phyloP scores from a whole-genome alignment of 108 stramenopile species.

The Epipyxis sp. region DNA sequence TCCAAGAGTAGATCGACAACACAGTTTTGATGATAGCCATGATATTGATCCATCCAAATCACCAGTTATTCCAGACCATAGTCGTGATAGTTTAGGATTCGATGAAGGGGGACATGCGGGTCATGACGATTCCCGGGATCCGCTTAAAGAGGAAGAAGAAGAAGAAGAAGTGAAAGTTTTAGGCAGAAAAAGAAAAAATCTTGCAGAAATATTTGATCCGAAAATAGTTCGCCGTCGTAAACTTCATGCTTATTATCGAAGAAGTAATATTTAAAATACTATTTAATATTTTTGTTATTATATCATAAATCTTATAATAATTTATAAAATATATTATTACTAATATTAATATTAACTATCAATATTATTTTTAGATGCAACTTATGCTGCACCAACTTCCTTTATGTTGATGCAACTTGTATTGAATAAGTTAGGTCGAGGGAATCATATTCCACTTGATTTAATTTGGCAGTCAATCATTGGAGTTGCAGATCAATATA shows the following conservation, averaged over 20 bases:
- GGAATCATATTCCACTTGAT: slow-evolving; percentile 30
- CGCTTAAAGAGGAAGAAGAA: slow-evolving; percentile 1
- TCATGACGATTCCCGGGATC: neutral
- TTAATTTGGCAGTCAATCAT: slow-evolving; percentile 55
- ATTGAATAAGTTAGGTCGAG: neutral
- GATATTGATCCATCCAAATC: no score
- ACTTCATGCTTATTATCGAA: no score
- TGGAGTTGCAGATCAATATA: slow-evolving; percentile 51
- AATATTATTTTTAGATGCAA: neutral
- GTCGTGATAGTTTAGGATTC: no score
- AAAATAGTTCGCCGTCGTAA: no score
- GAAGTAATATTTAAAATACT: no score
- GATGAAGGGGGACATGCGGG: no score
- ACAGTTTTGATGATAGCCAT: no score
- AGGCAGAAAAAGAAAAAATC: neutral
- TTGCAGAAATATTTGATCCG: neutral
- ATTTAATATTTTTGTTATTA: no score
- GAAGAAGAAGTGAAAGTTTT: neutral
- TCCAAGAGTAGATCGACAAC: no score
- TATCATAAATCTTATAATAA: no score
- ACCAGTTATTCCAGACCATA: no score
- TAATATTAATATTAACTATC: neutral
- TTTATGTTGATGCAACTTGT: slow-evolving; percentile 20
- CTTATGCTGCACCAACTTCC: slow-evolving; percentile 7
- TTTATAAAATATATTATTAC: no score